phyloP scores from a whole-genome alignment of 139 green algal species.

The Coelastrella sp. region DNA sequence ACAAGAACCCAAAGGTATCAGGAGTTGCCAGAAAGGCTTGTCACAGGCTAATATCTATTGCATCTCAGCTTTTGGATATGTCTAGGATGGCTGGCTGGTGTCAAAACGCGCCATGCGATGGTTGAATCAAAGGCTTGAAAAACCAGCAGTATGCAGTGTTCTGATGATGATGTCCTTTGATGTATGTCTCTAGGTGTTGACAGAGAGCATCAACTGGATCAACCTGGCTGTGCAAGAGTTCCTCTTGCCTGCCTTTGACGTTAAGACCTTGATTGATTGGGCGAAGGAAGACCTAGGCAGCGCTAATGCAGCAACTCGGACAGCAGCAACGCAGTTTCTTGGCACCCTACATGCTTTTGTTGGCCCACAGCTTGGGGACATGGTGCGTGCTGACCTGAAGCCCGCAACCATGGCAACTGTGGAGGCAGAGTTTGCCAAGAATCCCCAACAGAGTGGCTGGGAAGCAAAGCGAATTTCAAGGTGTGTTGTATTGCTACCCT shows the following conservation, averaged over 20 bases:
- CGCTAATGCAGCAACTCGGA: constrained; percentile 83
- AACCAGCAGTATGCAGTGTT: too few species aligned
- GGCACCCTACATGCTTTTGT: constrained; percentile 78
- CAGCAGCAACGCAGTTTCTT: constrained; percentile 77
- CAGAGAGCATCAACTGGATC: constrained; percentile 90
- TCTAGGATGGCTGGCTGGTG: too few species aligned
- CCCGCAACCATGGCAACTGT: constrained; percentile 91
- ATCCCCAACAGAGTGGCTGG: constrained; percentile 63
- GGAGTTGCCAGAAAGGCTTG: background rate
- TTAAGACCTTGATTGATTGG: constrained; percentile 80
- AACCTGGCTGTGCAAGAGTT: constrained; percentile 87
- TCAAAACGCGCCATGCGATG: too few species aligned
- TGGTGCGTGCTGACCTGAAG: constrained; percentile 89
- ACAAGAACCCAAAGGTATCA: constrained; percentile 97
- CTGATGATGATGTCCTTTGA: too few species aligned
- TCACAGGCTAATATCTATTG: too few species aligned
- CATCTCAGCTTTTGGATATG: too few species aligned
- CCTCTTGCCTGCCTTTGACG: constrained; percentile 76
- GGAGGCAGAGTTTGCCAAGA: constrained; percentile 88
- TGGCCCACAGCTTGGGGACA: constrained; percentile 38
- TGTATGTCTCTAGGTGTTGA: constrained; percentile 77
- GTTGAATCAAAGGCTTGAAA: too few species aligned
- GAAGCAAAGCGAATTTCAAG: constrained; percentile 7
- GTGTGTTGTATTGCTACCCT: background rate
- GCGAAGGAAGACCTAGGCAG: constrained; percentile 83